phyloP scores from a whole-genome alignment of 192 early-diverging fungal species.

The Spizellomyces sp. region DNA sequence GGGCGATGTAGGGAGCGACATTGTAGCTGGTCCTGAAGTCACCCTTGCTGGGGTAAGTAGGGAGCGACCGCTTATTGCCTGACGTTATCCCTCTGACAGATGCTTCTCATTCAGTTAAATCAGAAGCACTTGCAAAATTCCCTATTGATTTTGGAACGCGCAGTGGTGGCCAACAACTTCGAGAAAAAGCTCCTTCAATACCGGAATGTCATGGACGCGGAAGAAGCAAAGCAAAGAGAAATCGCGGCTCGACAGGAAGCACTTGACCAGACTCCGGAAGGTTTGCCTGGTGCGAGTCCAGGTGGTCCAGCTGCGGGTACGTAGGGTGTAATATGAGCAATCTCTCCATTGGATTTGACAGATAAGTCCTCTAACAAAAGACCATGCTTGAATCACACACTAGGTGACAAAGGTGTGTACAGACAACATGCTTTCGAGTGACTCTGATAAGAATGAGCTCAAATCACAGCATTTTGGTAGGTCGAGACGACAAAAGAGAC shows the following conservation, averaged over 20 bases:
- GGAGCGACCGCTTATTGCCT: neutral
- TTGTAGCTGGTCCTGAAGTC: neutral
- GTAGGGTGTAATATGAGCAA: no score
- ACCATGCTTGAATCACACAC: no score
- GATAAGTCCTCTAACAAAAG: no score
- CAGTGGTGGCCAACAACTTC: constrained; percentile 60
- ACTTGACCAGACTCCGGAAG: neutral
- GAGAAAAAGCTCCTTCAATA: constrained; percentile 51
- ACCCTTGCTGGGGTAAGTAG: neutral
- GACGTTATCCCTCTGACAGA: neutral
- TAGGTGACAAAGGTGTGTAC: no score
- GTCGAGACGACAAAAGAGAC: constrained; percentile 31
- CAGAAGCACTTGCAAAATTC: constrained; percentile 45
- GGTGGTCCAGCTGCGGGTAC: no score
- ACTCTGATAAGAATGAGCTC: no score
- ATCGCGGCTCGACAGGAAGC: neutral
- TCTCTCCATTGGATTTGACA: no score
- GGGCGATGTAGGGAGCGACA: constrained; percentile 5
- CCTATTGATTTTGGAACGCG: constrained; percentile 54
- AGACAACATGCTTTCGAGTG: no score
- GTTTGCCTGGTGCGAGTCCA: no score
- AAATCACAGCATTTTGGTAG: neutral
- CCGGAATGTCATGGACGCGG: constrained; percentile 47
- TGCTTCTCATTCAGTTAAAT: constrained; percentile 32
- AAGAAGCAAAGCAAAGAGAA: constrained; percentile 15